Evolutionary conservation across 345 rosid genomes (phyloP).

Genomic region (Anacardium occidentale): DNA sequence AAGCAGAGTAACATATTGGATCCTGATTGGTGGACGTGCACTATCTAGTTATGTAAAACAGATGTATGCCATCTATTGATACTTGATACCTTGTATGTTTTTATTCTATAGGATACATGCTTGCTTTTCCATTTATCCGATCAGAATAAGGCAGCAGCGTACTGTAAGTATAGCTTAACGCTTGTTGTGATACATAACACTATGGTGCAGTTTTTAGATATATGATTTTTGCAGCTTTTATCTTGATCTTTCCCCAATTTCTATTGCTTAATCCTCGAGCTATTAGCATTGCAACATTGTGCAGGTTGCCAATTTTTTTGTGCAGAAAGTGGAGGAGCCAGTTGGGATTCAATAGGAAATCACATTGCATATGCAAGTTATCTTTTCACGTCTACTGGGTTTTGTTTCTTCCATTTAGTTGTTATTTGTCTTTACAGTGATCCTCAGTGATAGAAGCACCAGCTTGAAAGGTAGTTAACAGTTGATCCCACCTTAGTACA

Average conservation of each 20-base stretch:
- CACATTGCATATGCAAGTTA: constrained; percentile 38
- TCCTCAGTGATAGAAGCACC: too few species aligned
- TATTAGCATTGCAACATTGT: constrained; percentile 50
- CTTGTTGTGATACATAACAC: neutral
- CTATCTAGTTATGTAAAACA: constrained; percentile 30
- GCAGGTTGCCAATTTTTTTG: constrained; percentile 57
- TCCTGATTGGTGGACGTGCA: constrained; percentile 24
- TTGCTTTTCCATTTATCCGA: neutral
- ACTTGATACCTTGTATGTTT: too few species aligned
- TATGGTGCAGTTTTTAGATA: neutral
- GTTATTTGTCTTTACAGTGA: too few species aligned
- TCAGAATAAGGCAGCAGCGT: neutral
- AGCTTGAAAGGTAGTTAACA: too few species aligned
- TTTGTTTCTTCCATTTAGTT: neutral
- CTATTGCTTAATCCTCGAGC: constrained; percentile 52
- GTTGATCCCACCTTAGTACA: too few species aligned
- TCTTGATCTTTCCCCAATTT: constrained; percentile 56
- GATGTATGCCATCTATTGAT: constrained; percentile 15
- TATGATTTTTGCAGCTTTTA: constrained; percentile 41
- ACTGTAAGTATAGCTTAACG: neutral
- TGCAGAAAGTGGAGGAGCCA: constrained; percentile 45
- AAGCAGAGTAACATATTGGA: constrained; percentile 28
- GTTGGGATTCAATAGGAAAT: constrained; percentile 54
- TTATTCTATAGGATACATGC: too few species aligned
- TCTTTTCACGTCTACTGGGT: neutral